Percentiles rank a stretch among this genome's conserved stretches.
Conservation (phyloP, 768 basidiomycete genomes). For the Ramaria sp. region DNA sequence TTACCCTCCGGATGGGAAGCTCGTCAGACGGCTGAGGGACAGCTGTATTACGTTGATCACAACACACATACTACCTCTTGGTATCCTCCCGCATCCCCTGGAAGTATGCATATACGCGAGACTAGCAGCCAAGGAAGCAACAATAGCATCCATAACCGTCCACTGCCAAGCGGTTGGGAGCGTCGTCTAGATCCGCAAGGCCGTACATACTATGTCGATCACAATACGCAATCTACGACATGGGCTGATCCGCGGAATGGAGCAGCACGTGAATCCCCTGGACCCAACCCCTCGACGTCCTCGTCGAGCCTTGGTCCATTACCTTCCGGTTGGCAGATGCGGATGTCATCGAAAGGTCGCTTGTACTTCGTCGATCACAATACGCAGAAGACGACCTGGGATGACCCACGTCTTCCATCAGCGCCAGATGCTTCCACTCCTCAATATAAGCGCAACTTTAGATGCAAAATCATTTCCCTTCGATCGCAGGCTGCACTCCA, state of each 20-base stretch:
- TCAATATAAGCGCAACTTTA: slow-evolving; percentile 92
- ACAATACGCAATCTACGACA: slow-evolving; percentile 71
- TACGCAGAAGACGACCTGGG: slow-evolving; percentile 84
- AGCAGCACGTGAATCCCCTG: slow-evolving; percentile 38
- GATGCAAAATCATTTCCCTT: slow-evolving; percentile 88
- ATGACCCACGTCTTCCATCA: slow-evolving; percentile 80
- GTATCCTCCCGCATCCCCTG: slow-evolving; percentile 23
- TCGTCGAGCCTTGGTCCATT: slow-evolving; percentile 53
- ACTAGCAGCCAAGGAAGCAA: slow-evolving; percentile 20
- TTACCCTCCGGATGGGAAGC: slow-evolving; percentile 91
- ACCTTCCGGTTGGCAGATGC: slow-evolving; percentile 94
- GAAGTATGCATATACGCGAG: neutral
- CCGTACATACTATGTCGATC: slow-evolving; percentile 80
- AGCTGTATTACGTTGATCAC: slow-evolving; percentile 69
- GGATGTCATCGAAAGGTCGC: slow-evolving; percentile 70
- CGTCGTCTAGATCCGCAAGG: slow-evolving; percentile 62
- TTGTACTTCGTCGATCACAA: slow-evolving; percentile 94
- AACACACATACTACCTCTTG: slow-evolving; percentile 52
- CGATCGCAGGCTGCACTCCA: slow-evolving; percentile 82
- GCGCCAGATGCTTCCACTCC: slow-evolving; percentile 80
- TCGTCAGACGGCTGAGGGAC: slow-evolving; percentile 77
- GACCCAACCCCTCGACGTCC: slow-evolving; percentile 28
- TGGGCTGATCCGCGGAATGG: slow-evolving; percentile 82
- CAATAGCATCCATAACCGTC: slow-evolving; percentile 22
- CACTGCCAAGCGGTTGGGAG: slow-evolving; percentile 77